Conservation (phyloP, 805 yeast species). For the Torulaspora quercuum region DNA sequence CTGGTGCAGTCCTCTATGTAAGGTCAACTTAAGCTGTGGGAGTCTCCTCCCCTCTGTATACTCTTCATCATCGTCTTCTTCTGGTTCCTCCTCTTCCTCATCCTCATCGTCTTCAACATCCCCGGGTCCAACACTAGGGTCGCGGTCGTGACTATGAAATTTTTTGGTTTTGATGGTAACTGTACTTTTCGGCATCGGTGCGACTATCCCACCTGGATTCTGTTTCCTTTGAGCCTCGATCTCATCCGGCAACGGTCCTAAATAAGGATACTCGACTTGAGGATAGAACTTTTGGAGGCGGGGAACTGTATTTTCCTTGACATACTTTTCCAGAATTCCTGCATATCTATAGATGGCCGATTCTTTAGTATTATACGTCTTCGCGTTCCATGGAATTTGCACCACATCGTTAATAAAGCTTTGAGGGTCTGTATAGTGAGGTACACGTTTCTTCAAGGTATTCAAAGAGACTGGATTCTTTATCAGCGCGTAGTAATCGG, state of each 20-base stretch:
- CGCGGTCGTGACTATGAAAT: constrained; percentile 4
- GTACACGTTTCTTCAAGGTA: constrained; percentile 59
- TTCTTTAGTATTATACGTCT: constrained; percentile 70
- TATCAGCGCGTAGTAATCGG: constrained; percentile 78
- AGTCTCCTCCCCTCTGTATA: constrained; percentile 16
- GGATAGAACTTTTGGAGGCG: constrained; percentile 35
- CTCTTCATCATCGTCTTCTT: constrained; percentile 19
- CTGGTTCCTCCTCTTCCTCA: constrained; percentile 18
- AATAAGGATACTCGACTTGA: constrained; percentile 43
- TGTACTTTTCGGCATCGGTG: constrained; percentile 6
- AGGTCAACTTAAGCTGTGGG: constrained; percentile 13
- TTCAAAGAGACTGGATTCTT: constrained; percentile 78
- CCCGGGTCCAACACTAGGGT: constrained; percentile 6
- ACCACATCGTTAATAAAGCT: constrained; percentile 74
- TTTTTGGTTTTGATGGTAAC: constrained; percentile 9
- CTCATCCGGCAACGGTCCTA: constrained; percentile 67
- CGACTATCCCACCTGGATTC: constrained; percentile 6
- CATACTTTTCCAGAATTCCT: constrained; percentile 44
- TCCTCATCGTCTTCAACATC: constrained; percentile 15
- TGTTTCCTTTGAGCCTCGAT: constrained; percentile 15
- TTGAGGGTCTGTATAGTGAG: constrained; percentile 57
- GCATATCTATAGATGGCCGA: constrained; percentile 69
- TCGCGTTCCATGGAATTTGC: constrained; percentile 88
- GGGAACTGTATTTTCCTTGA: constrained; percentile 38
- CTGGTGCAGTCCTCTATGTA: constrained; percentile 15